These are phyloP conservation scores for Ceratobasidium sp. DNA, from an alignment of 1,284 basidiomycete genomes.

Conservation along the genomic window DNA sequence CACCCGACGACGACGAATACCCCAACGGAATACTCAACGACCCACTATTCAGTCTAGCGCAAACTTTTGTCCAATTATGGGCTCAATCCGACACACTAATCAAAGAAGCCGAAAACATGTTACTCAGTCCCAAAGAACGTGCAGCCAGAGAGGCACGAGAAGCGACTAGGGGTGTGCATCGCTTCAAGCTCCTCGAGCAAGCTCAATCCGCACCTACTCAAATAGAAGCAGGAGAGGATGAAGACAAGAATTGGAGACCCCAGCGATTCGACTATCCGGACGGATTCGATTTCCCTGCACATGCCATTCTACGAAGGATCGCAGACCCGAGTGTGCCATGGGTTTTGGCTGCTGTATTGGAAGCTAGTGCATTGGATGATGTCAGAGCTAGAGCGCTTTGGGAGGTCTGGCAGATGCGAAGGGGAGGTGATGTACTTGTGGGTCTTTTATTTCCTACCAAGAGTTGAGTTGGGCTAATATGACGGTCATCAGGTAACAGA, in stretches of 20 bases:
- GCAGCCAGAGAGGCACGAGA: slow-evolving; percentile 26
- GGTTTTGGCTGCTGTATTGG: slow-evolving; percentile 30
- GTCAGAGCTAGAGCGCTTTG: slow-evolving; percentile 27
- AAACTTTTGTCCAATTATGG: slow-evolving; percentile 11
- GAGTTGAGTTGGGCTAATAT: background rate
- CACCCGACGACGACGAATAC: too few relatives aligned
- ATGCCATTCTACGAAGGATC: slow-evolving; percentile 5
- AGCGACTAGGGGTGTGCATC: slow-evolving; percentile 11
- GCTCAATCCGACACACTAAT: slow-evolving; percentile 15
- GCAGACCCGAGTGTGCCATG: slow-evolving; percentile 35
- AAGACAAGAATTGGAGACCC: slow-evolving; percentile 17
- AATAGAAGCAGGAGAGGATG: background rate
- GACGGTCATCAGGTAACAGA: slow-evolving; percentile 15
- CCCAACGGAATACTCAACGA: slow-evolving; percentile 1
- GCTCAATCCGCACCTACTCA: background rate
- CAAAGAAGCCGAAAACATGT: slow-evolving; percentile 19
- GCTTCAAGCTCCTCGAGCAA: slow-evolving; percentile 7
- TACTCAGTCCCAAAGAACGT: slow-evolving; percentile 17
- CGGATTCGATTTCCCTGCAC: slow-evolving; percentile 10
- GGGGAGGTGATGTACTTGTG: slow-evolving; percentile 13
- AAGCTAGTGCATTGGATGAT: slow-evolving; percentile 37
- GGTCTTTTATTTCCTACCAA: background rate
- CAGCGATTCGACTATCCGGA: slow-evolving; percentile 34
- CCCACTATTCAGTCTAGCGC: slow-evolving; percentile 16
- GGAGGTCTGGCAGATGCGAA: slow-evolving; percentile 35